These are phyloP conservation scores for Suillus luteus DNA, from an alignment of 768 basidiomycete species.

Conservation along the genomic window DNA sequence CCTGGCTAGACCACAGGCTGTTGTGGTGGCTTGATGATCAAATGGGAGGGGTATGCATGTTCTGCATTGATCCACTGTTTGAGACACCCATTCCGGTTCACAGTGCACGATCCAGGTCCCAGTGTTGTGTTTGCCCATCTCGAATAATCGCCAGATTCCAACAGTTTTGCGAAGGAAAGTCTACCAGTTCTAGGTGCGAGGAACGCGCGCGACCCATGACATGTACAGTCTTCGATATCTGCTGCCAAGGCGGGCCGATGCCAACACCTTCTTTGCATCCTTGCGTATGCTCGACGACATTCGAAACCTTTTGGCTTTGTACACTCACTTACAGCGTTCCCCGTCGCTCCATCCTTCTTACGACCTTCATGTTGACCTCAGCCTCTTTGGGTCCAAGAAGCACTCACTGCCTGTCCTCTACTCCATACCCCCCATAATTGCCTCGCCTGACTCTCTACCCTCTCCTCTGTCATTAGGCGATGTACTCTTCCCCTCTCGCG, in stretches of 20 bases:
- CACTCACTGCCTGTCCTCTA: background rate
- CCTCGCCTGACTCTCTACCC: background rate
- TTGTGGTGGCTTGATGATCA: background rate
- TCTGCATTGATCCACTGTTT: background rate
- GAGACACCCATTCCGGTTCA: constrained; percentile 28
- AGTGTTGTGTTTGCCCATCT: constrained; percentile 35
- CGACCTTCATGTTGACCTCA: background rate
- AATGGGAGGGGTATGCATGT: background rate
- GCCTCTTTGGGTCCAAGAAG: background rate
- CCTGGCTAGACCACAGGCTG: too few species aligned
- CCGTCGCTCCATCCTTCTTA: background rate
- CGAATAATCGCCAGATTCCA: constrained; percentile 1
- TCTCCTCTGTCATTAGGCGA: background rate
- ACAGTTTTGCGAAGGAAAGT: constrained; percentile 14
- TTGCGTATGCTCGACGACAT: background rate
- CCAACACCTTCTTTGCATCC: background rate
- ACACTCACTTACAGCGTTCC: background rate
- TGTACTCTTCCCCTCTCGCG: background rate
- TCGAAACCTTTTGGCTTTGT: background rate
- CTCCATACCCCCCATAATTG: background rate
- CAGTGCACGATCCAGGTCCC: constrained; percentile 34
- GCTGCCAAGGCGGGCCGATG: background rate
- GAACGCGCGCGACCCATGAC: background rate
- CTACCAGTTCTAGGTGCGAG: background rate
- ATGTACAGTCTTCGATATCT: background rate